A percentile compares a stretch with the other conserved stretches of the same genome.
Conservation (phyloP, 2,329 filamentous ascomycete species). For the Metarhizium guizhouense region DNA sequence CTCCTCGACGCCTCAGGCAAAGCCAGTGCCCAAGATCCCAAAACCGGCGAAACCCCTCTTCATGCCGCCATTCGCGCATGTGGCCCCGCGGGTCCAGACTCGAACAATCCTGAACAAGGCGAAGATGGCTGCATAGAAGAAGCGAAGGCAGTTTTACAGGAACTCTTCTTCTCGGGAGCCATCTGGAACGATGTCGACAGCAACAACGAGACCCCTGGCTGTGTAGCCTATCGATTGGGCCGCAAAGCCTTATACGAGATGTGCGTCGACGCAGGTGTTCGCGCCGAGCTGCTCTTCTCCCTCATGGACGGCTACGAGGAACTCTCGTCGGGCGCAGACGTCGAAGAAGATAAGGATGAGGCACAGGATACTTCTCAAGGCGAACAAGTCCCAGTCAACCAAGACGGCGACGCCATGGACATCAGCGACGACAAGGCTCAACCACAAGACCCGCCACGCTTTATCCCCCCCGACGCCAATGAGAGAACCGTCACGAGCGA, state of each 20-base stretch:
- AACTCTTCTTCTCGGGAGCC: slow-evolving; percentile 77
- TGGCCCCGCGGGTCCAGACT: slow-evolving; percentile 29
- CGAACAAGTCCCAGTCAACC: slow-evolving; percentile 21
- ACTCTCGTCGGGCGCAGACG: slow-evolving; percentile 49
- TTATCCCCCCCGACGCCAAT: slow-evolving; percentile 25
- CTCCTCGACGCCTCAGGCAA: slow-evolving; percentile 55
- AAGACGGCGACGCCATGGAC: slow-evolving; percentile 17
- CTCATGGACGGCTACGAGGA: slow-evolving; percentile 74
- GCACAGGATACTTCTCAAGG: slow-evolving; percentile 13
- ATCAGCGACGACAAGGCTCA: slow-evolving; percentile 19
- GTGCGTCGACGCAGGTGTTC: slow-evolving; percentile 81
- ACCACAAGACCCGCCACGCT: slow-evolving; percentile 11
- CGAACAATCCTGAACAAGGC: slow-evolving; percentile 18
- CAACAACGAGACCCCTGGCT: slow-evolving; percentile 85
- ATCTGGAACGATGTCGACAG: slow-evolving; percentile 95
- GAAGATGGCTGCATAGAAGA: slow-evolving; percentile 42
- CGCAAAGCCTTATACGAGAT: slow-evolving; percentile 65
- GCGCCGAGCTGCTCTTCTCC: slow-evolving; percentile 79
- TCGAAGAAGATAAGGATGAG: slow-evolving; percentile 30
- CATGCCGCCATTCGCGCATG: slow-evolving; percentile 84
- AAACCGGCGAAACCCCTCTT: slow-evolving; percentile 78
- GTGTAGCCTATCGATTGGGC: slow-evolving; percentile 65
- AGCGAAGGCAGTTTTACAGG: slow-evolving; percentile 58
- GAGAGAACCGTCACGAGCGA: slow-evolving; percentile 49
- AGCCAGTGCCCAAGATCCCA: slow-evolving; percentile 72